phyloP scores from a whole-genome alignment of 169 alveolate species.

The Perkinsus marinus region DNA sequence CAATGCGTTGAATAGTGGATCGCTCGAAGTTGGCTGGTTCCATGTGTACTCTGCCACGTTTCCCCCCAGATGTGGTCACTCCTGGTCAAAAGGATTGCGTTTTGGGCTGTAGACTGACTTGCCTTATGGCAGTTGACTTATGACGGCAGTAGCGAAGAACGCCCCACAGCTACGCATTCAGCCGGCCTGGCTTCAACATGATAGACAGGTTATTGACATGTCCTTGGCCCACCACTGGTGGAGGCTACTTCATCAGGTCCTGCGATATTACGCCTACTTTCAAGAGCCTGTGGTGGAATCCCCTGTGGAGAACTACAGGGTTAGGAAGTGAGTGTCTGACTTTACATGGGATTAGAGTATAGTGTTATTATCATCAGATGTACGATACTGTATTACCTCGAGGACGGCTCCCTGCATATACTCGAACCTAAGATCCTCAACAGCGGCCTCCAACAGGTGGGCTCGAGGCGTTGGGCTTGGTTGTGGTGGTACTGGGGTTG shows the following conservation, averaged over 20 bases:
- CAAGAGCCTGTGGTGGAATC: slow-evolving; percentile 63
- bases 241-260: slow-evolving; percentile 46
- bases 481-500: slow-evolving; percentile 31
- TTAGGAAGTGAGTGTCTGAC: slow-evolving; percentile 37
- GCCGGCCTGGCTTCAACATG: background rate
- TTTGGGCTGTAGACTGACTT: background rate
- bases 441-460: slow-evolving; percentile 23
- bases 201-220: slow-evolving; percentile 20
- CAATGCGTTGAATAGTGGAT: background rate
- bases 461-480: too few relatives aligned
- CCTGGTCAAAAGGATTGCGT: background rate
- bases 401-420: slow-evolving; percentile 60
- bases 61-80: background rate
- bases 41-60: background rate
- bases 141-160: background rate
- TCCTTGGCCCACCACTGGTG: too few relatives aligned
- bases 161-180: background rate
- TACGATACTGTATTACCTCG: slow-evolving; percentile 48
- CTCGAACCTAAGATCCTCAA: slow-evolving; percentile 57
- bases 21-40: background rate
- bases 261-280: slow-evolving; percentile 52
- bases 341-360: background rate
- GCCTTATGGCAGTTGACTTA: background rate
- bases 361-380: background rate
- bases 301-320: slow-evolving; percentile 55